phyloP scores from a whole-genome alignment of 257 asterid genomes.

The Cordia subcordata region DNA sequence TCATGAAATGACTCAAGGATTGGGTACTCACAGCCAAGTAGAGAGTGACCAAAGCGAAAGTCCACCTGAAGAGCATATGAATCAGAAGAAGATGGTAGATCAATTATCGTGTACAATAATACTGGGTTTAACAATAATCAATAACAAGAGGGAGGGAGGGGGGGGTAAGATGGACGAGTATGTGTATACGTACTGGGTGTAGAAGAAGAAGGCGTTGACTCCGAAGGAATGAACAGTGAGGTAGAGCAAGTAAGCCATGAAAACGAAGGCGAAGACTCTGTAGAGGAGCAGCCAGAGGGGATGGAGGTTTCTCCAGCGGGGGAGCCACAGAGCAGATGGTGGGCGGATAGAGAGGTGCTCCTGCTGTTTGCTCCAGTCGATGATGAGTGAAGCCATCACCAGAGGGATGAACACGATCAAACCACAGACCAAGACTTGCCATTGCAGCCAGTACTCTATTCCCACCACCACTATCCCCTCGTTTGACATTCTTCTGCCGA shows the following conservation, averaged over 20 bases:
- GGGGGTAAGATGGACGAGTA: background rate
- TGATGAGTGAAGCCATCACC: constrained; percentile 25
- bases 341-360: constrained; percentile 5
- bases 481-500: too few relatives aligned
- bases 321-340: constrained; percentile 53
- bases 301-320: constrained; percentile 71
- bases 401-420: constrained; percentile 49
- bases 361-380: constrained; percentile 21
- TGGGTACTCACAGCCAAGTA: constrained; percentile 64
- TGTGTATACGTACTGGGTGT: constrained; percentile 58
- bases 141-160: too few relatives aligned
- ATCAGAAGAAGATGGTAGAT: too few relatives aligned
- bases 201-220: constrained; percentile 71
- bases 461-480: constrained; percentile 5
- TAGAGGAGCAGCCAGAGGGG: constrained; percentile 71
- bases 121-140: too few relatives aligned
- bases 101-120: too few relatives aligned
- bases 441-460: constrained; percentile 55
- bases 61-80: constrained; percentile 91
- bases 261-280: constrained; percentile 56
- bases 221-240: constrained; percentile 48
- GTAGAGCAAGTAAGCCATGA: constrained; percentile 62
- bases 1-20: too few relatives aligned
- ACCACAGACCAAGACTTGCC: constrained; percentile 65
- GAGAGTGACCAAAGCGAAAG: constrained; percentile 61